Percentiles rank a stretch among this genome's conserved stretches.
Evolutionary conservation across 345 rosid species (phyloP).

Genomic region (Eutrema yunnanense): DNA sequence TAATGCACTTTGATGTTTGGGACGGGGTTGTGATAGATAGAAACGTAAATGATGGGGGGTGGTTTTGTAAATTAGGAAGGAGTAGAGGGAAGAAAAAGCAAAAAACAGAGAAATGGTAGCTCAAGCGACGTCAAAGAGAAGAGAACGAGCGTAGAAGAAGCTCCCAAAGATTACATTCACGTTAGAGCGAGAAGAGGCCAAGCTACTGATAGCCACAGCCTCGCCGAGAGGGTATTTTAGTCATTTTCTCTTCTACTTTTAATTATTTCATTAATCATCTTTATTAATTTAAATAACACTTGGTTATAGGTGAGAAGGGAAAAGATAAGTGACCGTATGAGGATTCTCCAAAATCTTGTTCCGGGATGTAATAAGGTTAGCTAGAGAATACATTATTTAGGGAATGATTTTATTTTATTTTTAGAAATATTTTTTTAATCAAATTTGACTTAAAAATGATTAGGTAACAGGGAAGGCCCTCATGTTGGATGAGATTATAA

Average conservation of each 20-base stretch:
- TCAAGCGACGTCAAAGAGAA: conserved; percentile 27
- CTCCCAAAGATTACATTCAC: conserved; percentile 64
- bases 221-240: conserved; percentile 66
- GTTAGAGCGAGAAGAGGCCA: conserved; percentile 86
- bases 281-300: no score
- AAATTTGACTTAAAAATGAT: conserved; percentile 33
- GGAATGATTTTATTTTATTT: background rate
- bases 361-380: conserved; percentile 82
- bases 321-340: conserved; percentile 78
- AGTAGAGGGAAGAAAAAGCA: conserved; percentile 36
- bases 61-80: conserved; percentile 27
- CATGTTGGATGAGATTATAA: conserved; percentile 81
- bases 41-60: background rate
- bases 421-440: conserved; percentile 14
- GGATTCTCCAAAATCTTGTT: conserved; percentile 50
- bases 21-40: background rate
- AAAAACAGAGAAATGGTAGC: conserved; percentile 41
- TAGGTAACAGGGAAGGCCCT: conserved; percentile 81
- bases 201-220: conserved; percentile 44
- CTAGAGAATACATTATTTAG: background rate
- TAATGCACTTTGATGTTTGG: background rate
- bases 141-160: conserved; percentile 32
- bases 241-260: background rate
- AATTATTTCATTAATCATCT: background rate
- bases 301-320: conserved; percentile 56